Base-by-base conservation (phyloP, 2,329 filamentous ascomycete genomes). In the Paradendryphiella salina region DNA sequence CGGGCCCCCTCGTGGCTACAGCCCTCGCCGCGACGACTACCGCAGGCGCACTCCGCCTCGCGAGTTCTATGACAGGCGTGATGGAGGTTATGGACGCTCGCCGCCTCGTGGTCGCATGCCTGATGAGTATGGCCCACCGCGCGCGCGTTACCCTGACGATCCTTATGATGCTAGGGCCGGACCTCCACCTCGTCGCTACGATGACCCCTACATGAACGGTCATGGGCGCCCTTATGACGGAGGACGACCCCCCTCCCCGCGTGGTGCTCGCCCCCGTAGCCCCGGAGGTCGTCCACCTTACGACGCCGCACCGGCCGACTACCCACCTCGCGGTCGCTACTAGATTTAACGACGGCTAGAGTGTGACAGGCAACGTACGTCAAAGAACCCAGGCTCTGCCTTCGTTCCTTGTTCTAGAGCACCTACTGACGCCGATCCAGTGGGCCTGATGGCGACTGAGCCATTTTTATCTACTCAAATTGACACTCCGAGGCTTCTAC, bases 11-110 rank as follows among this genome's bases (percentile, higher is more conserved):
- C 85, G 90, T 63, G 89, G 87, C 53, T 96, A 95, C 73, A 95
- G 88, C 73, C 92, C 91, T 56, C 87, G 88, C 59, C 85, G 88
- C 55, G 86, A 88, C 59, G 96, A 96, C 75, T 91, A 93, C 71
- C 90, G 95, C 69, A 86, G 92, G 65, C 93, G 90, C 67, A 80
- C 82, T 50, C 87, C 82, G 47, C 81, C 88, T 53, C 87, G 90
- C 62, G 88, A 93, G 54, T 96, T 96, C 76, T 96, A 96, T 75
- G 89, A 93, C 58, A 85, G 88, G 69, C 80, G 80, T 61, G 85
- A 88, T 64, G 64, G 67, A 53, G 64, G 69, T 51, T 72, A 72
- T 61, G 87, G 90, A 50, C 90, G 77, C 52, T 75, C 76, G 53
- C 77, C 77, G 56, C 77, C 89, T 49, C 90, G 90, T 54, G 87